Conservation (phyloP, 345 rosid species). For the Acer campestre region DNA sequence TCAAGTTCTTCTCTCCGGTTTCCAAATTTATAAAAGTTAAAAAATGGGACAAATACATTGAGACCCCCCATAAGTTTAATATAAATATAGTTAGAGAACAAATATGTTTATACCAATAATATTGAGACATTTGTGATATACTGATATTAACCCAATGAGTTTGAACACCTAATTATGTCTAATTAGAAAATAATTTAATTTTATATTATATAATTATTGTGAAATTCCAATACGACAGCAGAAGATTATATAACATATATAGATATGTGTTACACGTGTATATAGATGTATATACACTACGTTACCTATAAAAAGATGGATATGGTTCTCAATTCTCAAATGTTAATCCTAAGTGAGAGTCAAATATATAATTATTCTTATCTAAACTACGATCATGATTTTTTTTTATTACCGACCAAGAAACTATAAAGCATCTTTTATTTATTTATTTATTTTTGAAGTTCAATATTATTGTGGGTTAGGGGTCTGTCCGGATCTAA, state of each 20-base stretch:
- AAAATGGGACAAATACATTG: too few species aligned
- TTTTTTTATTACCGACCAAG: slow-evolving; percentile 11
- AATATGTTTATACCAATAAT: too few species aligned
- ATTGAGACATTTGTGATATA: too few species aligned
- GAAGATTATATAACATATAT: too few species aligned
- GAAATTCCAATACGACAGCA: neutral
- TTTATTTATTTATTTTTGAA: too few species aligned
- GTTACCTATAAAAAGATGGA: neutral
- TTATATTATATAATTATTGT: neutral
- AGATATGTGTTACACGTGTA: slow-evolving; percentile 11
- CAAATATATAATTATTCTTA: neutral
- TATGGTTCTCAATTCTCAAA: neutral
- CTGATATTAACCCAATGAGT: neutral
- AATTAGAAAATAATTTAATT: neutral
- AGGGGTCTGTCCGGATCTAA: too few species aligned
- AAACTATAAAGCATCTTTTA: neutral
- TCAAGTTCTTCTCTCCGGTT: too few species aligned
- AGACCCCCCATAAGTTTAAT: too few species aligned
- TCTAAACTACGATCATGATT: neutral
- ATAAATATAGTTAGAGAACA: too few species aligned
- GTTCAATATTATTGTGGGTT: too few species aligned
- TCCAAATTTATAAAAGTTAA: too few species aligned
- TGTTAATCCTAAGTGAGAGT: neutral
- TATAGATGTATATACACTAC: neutral
- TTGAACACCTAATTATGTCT: neutral